Percentiles rank a stretch among this genome's conserved stretches.
These are phyloP conservation scores for Nakazawaea holstii DNA, from an alignment of 805 yeast species.

Conservation along the genomic window DNA sequence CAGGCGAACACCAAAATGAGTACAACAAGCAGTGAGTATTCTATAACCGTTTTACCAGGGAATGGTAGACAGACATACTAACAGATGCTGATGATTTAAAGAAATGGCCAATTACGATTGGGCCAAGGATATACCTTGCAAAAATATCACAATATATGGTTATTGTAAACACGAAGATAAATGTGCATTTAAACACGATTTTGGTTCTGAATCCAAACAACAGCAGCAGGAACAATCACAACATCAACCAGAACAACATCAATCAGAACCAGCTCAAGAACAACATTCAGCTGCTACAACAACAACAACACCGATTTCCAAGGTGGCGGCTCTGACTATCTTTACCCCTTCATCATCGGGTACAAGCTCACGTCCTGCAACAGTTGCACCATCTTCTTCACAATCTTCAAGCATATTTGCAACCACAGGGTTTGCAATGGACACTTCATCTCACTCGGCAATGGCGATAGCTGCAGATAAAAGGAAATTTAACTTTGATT, in stretches of 20 bases:
- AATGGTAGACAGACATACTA: background rate
- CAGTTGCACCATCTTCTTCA: constrained; percentile 6
- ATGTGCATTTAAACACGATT: constrained; percentile 73
- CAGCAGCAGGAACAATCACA: too few relatives aligned
- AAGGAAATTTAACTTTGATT: constrained; percentile 39
- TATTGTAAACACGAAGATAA: constrained; percentile 83
- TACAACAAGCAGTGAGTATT: constrained; percentile 12
- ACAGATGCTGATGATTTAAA: background rate
- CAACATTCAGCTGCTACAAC: constrained; percentile 4
- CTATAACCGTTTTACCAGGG: too few relatives aligned
- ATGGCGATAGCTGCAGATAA: background rate
- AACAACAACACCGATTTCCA: background rate
- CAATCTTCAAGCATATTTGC: background rate
- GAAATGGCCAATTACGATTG: constrained; percentile 35
- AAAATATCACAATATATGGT: constrained; percentile 81
- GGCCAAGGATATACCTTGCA: constrained; percentile 75
- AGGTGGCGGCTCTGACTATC: background rate
- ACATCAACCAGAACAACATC: too few relatives aligned
- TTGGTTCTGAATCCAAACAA: constrained; percentile 18
- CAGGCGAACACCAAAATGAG: background rate
- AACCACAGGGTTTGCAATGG: too few relatives aligned
- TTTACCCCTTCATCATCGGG: constrained; percentile 1
- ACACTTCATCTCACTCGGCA: constrained; percentile 12
- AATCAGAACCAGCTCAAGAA: background rate
- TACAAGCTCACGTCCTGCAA: background rate